These are phyloP conservation scores for Aureobasidium sp. DNA, from an alignment of 2,329 filamentous ascomycete genomes.

Conservation along the genomic window DNA sequence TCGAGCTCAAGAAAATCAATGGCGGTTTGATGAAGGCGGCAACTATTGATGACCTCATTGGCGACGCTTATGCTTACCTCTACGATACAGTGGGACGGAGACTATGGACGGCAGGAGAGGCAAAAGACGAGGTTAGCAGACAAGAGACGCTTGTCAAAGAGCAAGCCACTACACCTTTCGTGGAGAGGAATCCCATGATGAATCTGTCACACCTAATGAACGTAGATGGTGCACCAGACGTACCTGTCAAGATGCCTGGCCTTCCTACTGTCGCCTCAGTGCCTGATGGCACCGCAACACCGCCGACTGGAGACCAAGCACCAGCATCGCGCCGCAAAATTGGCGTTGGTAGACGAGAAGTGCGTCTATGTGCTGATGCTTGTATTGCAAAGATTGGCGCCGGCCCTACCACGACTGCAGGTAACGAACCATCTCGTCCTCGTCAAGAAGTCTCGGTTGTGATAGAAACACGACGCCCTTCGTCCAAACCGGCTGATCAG, in stretches of 20 bases:
- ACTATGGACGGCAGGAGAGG: constrained; percentile 47
- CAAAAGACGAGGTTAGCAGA: constrained; percentile 24
- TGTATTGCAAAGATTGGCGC: constrained; percentile 46
- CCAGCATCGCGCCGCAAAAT: constrained; percentile 50
- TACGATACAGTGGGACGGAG: constrained; percentile 72
- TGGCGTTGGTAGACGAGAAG: constrained; percentile 65
- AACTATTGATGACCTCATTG: constrained; percentile 92
- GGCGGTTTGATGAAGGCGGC: constrained; percentile 86
- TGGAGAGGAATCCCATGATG: constrained; percentile 35
- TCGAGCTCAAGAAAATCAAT: constrained; percentile 83
- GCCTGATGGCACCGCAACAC: constrained; percentile 25
- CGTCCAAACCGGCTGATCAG: constrained; percentile 30
- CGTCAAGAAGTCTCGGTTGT: constrained; percentile 30
- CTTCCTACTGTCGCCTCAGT: constrained; percentile 17
- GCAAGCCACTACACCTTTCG: constrained; percentile 25
- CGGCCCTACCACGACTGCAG: neutral
- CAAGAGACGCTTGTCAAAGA: constrained; percentile 25
- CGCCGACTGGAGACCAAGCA: constrained; percentile 22
- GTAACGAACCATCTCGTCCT: constrained; percentile 16
- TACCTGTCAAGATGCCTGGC: neutral
- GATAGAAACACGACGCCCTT: constrained; percentile 26
- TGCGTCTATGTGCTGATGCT: constrained; percentile 65
- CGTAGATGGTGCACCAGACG: constrained; percentile 32
- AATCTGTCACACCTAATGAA: constrained; percentile 38
- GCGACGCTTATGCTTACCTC: constrained; percentile 85